Evolutionary conservation across 495 filamentous ascomycete genomes (phyloP), one percentile per base, ranked within the genome.

Genomic region (Chaetomium fimeti): DNA sequence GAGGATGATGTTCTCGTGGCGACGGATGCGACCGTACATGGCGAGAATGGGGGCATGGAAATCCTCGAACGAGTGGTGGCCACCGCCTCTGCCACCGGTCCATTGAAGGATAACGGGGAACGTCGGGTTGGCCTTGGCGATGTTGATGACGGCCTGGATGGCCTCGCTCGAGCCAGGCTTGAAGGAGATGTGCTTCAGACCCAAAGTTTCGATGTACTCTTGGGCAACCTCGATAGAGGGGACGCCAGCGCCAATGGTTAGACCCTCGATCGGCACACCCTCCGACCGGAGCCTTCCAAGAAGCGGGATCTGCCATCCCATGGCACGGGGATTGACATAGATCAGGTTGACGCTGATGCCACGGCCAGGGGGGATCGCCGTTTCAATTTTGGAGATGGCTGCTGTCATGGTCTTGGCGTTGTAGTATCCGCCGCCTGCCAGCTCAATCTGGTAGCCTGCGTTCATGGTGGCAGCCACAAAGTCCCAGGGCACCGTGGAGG

Each of bases 251-350:
- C 93, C 93, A 64, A 97, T 97, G 15, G 93, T 94, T 43, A 98
- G 82, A 70, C 94, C 94, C 69, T 98, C 92, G 63, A 98, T 91
- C 5, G 94, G 94, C 40, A 95, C 87, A 66, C 94, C 94, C 61
- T 96, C 91, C 16, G 90, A 83, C 52, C 93, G 86, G 47, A 98
- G 82, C 63, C 89, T 86, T 54, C 86, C 90, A 65, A 98, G 86
- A 29, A 98, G 80, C 52, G 94, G 93, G 54, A 98, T 96, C 75
- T 98, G 94, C 94, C 94, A 98, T 29, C 81, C 89, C 93, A 98
- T 98, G 38, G 93, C 92, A 59, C 90, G 86, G 18, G 94, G 94
- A 72, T 93, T 95, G 72, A 97, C 94, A 70, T 98, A 98, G 72
- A 98, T 98, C 61, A 98, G 74, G 73, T 98, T 98, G 69, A 96